Evolutionary conservation across 164 flowering plant genomes (phyloP), one percentile per base, ranked within the genome.

Genomic region (Vitis cinerea): DNA sequence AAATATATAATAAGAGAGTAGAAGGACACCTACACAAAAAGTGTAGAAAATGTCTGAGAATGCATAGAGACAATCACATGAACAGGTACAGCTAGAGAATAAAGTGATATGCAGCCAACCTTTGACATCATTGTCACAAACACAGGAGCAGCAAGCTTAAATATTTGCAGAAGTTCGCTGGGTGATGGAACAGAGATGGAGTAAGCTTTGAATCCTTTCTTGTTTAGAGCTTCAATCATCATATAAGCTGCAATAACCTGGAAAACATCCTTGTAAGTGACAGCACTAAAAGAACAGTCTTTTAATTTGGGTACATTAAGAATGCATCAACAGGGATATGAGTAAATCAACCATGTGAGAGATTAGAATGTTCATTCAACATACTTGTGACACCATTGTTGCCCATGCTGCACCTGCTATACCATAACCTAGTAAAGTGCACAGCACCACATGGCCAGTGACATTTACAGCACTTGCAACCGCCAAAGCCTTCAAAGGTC

Each of bases 401-500:
- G 99, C 98, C 99, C 99, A 93, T 59, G 99, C 97, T 67, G 99
- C 99, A 30, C 98, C 99, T 74, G 95, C 93, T 67, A 96, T 96
- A 49, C 98, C 99, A 80, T 85, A 90, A 58, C 90, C 91, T 58
- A 93, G 66, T 76, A 84, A 80, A 60, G 77, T 75, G 86, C 99
- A 96, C 15, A 93, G 68, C 61, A 88, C 77, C 71, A 93, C 67
- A 78, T 90, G 91, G 68, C 98, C 98, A 68, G 86, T 53, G 23
- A 82, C 90, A 83, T 92, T 96, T 69, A 96, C 69, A 60, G 66
- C 81, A 83, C 88, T 87, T 53, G 98, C 93, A 76, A 80, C 94
- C 0, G 79, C 85, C 82, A 96, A 82, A 67, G 97, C 97, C 88
- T 96, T 96, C 78, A 96, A 73, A 55, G 99, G 99, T 69, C 98